Percentiles rank a stretch among this genome's conserved stretches.
Evolutionary conservation across 2,329 filamentous ascomycete genomes (phyloP).

Genomic region (Exophiala oligosperma): DNA sequence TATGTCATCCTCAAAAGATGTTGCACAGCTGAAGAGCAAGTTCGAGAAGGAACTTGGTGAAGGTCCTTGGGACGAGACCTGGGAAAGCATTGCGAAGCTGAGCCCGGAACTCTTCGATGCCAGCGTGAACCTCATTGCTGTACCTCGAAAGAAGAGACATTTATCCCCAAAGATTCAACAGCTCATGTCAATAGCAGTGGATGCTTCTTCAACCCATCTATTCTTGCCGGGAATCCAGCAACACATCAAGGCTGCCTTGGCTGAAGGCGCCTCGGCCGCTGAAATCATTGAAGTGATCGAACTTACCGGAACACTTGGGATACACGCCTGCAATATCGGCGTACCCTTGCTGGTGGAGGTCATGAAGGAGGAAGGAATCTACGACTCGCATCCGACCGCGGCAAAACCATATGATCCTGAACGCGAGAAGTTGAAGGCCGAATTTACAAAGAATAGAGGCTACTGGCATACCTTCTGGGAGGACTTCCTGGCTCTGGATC

Average conservation of each 20-base stretch:
- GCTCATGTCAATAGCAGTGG: constrained; percentile 37
- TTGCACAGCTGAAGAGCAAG: constrained; percentile 10
- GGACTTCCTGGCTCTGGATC: constrained; percentile 36
- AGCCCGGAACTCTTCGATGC: constrained; percentile 17
- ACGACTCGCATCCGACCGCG: constrained; percentile 16
- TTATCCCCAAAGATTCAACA: constrained; percentile 23
- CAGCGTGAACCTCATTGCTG: constrained; percentile 19
- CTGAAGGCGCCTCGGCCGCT: constrained; percentile 40
- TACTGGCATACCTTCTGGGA: constrained; percentile 46
- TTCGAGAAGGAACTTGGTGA: constrained; percentile 12
- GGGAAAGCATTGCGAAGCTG: constrained; percentile 21
- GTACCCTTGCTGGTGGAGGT: constrained; percentile 50
- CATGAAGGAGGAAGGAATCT: constrained; percentile 40
- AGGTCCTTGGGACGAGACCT: constrained; percentile 18
- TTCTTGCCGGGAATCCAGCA: constrained; percentile 44
- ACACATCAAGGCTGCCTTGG: constrained; percentile 42
- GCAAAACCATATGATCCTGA: constrained; percentile 40
- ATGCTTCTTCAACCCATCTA: constrained; percentile 47
- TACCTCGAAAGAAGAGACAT: constrained; percentile 17
- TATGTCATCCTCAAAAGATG: constrained; percentile 11
- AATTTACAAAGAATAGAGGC: constrained; percentile 47
- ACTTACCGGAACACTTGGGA: constrained; percentile 46
- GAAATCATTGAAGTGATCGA: constrained; percentile 51
- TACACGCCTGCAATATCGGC: constrained; percentile 50
- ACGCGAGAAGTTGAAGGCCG: constrained; percentile 40